These are phyloP conservation scores for Penicillium sp. DNA, from an alignment of 2,329 filamentous ascomycete genomes.

Conservation along the genomic window DNA sequence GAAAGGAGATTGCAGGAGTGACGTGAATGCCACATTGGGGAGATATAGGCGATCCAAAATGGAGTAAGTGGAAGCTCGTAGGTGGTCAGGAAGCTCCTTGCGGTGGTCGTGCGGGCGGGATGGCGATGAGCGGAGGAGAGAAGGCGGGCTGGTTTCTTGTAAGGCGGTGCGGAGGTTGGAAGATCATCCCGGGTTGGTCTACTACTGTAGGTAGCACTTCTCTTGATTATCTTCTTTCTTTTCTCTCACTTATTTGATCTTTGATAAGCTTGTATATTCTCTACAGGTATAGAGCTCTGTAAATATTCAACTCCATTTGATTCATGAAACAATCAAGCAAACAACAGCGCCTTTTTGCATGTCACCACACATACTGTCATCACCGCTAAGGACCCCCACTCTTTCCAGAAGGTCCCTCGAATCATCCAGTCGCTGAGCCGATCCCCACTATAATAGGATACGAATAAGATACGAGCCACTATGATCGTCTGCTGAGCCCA, in stretches of 20 bases:
- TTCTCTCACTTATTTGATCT: neutral
- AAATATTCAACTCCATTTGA: neutral
- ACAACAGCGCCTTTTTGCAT: neutral
- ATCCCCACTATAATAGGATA: neutral
- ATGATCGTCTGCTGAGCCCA: neutral
- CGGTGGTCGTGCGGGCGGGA: slow-evolving; percentile 3
- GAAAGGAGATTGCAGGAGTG: slow-evolving; percentile 44
- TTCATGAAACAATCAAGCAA: neutral
- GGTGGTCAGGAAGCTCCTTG: slow-evolving; percentile 12
- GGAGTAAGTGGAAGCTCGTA: slow-evolving; percentile 9
- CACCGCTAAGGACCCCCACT: neutral
- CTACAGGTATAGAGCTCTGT: neutral
- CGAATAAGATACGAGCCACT: neutral
- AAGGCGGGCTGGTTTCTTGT: slow-evolving; percentile 24
- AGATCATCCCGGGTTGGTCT: slow-evolving; percentile 17
- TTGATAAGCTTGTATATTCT: neutral
- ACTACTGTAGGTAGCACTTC: no score
- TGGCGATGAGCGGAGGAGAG: slow-evolving; percentile 11
- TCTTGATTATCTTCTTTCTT: neutral
- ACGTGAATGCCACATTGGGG: slow-evolving; percentile 49
- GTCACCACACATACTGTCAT: neutral
- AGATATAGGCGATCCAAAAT: slow-evolving; percentile 11
- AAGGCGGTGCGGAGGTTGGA: slow-evolving; percentile 35
- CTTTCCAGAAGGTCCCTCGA: neutral
- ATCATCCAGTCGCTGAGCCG: neutral